Conservation (phyloP, 352 stramenopile species). For the Globisporangium echinulatum region DNA sequence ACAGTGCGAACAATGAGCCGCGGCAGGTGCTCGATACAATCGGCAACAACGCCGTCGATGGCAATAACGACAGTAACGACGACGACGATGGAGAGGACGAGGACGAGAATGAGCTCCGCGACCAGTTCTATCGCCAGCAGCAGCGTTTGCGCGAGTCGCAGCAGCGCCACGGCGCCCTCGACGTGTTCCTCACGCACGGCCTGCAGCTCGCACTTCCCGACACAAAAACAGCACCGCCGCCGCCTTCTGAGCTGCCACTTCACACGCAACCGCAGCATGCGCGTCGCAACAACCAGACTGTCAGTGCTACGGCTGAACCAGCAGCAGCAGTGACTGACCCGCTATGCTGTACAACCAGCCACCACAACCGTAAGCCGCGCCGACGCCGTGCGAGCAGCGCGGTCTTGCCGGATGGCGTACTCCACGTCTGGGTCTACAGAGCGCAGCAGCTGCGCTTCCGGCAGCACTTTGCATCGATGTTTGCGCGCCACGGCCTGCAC, state of each 20-base stretch:
- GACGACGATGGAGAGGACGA: constrained; percentile 1
- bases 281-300: background rate
- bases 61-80: background rate
- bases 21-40: background rate
- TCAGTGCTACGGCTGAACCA: background rate
- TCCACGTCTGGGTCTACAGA: constrained; percentile 53
- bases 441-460: constrained; percentile 34
- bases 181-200: constrained; percentile 7
- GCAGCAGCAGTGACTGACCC: background rate
- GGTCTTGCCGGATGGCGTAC: constrained; percentile 18
- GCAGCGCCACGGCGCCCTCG: constrained; percentile 1
- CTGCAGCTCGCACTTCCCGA: constrained; percentile 1
- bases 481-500: constrained; percentile 36
- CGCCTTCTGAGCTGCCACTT: background rate
- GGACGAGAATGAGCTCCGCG: constrained; percentile 7
- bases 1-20: too few relatives aligned
- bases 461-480: constrained; percentile 36
- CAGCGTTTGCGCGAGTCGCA: background rate
- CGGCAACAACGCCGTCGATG: background rate
- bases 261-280: background rate
- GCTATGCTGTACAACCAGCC: too few relatives aligned
- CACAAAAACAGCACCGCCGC: background rate
- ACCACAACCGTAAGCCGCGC: background rate
- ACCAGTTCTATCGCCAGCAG: constrained; percentile 13
- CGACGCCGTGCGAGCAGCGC: constrained; percentile 9